Base-by-base conservation (phyloP, 225 moss, liverwort and hornwort genomes). In the Pseudisothecium myosuroides region DNA sequence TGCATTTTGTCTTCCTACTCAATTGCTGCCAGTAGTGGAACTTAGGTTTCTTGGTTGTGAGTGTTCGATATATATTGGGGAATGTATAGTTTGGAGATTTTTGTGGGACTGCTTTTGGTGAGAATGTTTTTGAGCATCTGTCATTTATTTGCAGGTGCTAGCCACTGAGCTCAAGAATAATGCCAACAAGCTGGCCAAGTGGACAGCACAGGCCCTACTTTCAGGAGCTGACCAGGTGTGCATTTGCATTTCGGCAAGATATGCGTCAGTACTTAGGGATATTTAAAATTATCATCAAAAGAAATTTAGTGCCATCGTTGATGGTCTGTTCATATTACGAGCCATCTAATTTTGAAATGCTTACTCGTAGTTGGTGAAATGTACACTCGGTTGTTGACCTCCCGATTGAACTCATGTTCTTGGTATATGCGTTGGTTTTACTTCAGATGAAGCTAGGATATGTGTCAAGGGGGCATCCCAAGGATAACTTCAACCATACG, bases 131-230 rank as follows among this genome's bases (percentile, higher is more conserved):
- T 84, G 47, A 93, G 37, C 47, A 54, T 21, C 81, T 88, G 91
- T 85, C 65, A 60, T 90, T n/a, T 64, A 47, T 84, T 77, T 88
- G 82, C 94, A 98, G 98, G 98, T 98, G 36, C 82, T 99, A 72
- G 98, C 98, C 34, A 99, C 98, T 49, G 98, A 99, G 86, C 93
- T 99, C 45, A 99, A 99, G 88, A 99, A 99, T 83, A 99, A 99
- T 66, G 98, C 98, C 21, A 99, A 99, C 92, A 99, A 99, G 94
- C 92, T 99, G 49, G 98, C 98, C 14, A 99, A 97, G 91, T 99
- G 98, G 98, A 99, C 98, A 60, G 97, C 98, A 62, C 98, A 99
- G 91, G 98, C 98, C 54, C 95, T 99, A 63, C 94, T 99, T 89
- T 95, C 97, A 85, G 98, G 98, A 88, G 98, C 98, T 87, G 98